Base-by-base conservation (phyloP, 495 filamentous ascomycete species). In the Entonaema liquescens region DNA sequence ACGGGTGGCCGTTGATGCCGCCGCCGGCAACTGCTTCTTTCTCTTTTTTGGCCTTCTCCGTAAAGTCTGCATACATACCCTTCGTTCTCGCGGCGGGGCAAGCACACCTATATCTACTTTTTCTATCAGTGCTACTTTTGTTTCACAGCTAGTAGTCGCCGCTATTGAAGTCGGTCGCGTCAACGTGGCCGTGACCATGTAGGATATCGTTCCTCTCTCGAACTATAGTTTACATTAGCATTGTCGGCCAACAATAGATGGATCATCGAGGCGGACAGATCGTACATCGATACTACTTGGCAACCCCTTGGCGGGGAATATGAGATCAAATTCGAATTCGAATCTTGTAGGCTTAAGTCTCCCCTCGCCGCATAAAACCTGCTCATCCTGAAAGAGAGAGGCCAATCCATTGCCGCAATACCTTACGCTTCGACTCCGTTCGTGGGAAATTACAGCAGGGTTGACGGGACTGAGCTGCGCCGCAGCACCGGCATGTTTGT, bases 211-310 rank as follows among this genome's bases (percentile, higher is more conserved):
- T 21, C 96, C 95, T 71, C 94, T 89, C 82, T 99, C 96, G 78
- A 99, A 99, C 94, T 98, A 78, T 26, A 44, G 25, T 5, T 38
- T 40, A 25, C 26, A 75, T 78, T 72, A 78, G 76, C 54, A 57
- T 57, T 28, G 53, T 64, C 54, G 44, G 28, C 13, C 11, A 25
- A 0, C 7, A 31, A 23, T 31, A 21, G 3, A 36, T n/a, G 28
- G 17, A 28, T 50, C 25, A 13, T 55, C 53, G 29, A 35, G 50
- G 44, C 40, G 52, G 42, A 58, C 42, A 42, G 65, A 31, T 86
- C 91, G 72, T 85, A 97, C 95, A 81, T 95, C 94, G 73, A 99
- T 93, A 79, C 94, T 97, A 79, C 92, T 97, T 17, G 95, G 95
- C 52, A 98, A 83, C 8, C 89, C 86, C 71, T 91, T 89, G n/a